A percentile compares a stretch with the other conserved stretches of the same genome.
These are phyloP conservation scores for Colletotrichum filicis DNA, from an alignment of 2,329 filamentous ascomycete species.

Conservation along the genomic window DNA sequence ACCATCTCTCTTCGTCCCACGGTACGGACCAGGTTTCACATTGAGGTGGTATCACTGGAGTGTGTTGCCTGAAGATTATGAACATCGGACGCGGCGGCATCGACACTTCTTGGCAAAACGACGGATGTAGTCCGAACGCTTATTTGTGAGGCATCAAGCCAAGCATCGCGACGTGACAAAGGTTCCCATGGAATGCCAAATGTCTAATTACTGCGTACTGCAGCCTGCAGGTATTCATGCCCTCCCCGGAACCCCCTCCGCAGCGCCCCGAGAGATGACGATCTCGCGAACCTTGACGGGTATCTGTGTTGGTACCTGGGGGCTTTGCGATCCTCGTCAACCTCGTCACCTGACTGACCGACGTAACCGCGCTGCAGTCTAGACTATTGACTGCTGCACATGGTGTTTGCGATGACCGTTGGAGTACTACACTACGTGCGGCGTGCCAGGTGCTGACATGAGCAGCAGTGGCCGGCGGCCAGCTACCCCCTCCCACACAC, in stretches of 20 bases:
- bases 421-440: not conserved
- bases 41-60: not conserved
- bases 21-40: constrained; percentile 21
- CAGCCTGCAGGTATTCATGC: not conserved
- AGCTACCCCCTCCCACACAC: constrained; percentile 11
- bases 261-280: constrained; percentile 12
- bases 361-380: constrained; percentile 10
- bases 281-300: constrained; percentile 4
- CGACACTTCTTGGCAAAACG: constrained; percentile 16
- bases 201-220: constrained; percentile 11
- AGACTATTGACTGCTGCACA: not conserved
- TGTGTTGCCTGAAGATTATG: not conserved
- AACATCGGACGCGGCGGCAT: constrained; percentile 21
- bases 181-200: constrained; percentile 16
- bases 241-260: not conserved
- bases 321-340: not conserved
- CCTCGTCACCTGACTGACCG: constrained; percentile 14
- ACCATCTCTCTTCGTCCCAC: not conserved
- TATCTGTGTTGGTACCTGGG: not conserved
- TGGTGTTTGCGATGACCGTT: not conserved
- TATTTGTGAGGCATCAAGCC: constrained; percentile 20
- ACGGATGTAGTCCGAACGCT: constrained; percentile 12
- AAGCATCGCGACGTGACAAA: constrained; percentile 28
- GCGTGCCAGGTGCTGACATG: constrained; percentile 22
- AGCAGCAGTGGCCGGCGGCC: constrained; percentile 28